Evolutionary conservation across 495 filamentous ascomycete genomes (phyloP).

Genomic region (Lophium mytilinum): DNA sequence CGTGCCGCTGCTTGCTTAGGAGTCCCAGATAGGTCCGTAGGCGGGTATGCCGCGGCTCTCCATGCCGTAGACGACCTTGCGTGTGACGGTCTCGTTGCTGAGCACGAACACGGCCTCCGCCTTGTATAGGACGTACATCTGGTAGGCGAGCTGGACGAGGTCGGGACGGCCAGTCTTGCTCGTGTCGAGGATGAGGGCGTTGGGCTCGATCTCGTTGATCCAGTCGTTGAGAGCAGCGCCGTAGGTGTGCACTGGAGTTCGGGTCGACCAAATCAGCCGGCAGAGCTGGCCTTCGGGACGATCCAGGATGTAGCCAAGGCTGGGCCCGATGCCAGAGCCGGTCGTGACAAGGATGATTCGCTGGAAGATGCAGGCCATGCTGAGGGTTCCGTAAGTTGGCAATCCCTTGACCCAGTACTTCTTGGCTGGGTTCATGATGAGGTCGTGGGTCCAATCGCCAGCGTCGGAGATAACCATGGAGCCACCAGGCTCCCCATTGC

Average conservation of each 20-base stretch:
- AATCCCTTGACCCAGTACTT: conserved; percentile 12
- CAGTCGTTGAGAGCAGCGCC: conserved; percentile 5
- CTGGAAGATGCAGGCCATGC: conserved; percentile 18
- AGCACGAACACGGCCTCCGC: conserved; percentile 27
- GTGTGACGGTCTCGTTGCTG: conserved; percentile 18
- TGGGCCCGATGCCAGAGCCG: conserved; percentile 26
- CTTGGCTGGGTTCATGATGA: conserved; percentile 1
- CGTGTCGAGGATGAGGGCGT: conserved; percentile 23
- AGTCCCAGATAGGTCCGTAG: conserved; percentile 27
- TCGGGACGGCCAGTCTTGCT: conserved; percentile 11
- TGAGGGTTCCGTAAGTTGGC: conserved; percentile 17
- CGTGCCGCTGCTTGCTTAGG: not conserved
- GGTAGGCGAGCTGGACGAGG: conserved; percentile 13
- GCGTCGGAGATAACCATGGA: conserved; percentile 20
- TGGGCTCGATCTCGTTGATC: conserved; percentile 15
- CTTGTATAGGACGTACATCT: not conserved
- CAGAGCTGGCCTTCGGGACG: conserved; percentile 2
- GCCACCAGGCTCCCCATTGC: not conserved
- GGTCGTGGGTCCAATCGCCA: conserved; percentile 23
- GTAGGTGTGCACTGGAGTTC: conserved; percentile 7
- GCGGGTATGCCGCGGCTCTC: conserved; percentile 16
- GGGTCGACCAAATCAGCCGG: conserved; percentile 22
- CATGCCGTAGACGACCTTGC: conserved; percentile 20
- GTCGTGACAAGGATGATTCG: conserved; percentile 25
- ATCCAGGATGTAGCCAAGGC: conserved; percentile 8